These are phyloP conservation scores for Cocos nucifera DNA, from an alignment of 176 grass and related monocot genomes.

Conservation along the genomic window DNA sequence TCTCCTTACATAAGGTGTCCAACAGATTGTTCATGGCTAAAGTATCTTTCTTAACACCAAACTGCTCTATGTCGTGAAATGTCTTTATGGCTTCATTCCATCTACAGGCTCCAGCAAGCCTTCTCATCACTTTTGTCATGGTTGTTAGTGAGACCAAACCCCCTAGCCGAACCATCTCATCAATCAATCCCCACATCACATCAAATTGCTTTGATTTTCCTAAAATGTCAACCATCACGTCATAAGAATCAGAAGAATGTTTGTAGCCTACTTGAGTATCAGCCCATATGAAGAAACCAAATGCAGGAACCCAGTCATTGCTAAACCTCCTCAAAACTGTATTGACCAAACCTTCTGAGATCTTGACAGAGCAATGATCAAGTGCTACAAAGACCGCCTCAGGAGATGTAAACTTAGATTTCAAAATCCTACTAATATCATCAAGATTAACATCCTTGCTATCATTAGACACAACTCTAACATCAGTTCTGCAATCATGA, in stretches of 20 bases:
- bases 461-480: slow-evolving; percentile 10
- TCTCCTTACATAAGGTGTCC: slow-evolving; percentile 78
- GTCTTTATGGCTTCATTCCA: slow-evolving; percentile 55
- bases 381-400: slow-evolving; percentile 55
- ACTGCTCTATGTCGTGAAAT: slow-evolving; percentile 41
- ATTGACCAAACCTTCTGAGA: slow-evolving; percentile 34
- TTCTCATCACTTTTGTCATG: slow-evolving; percentile 80
- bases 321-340: slow-evolving; percentile 55
- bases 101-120: slow-evolving; percentile 46
- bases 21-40: slow-evolving; percentile 62
- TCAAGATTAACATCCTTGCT: slow-evolving; percentile 39
- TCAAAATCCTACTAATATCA: slow-evolving; percentile 38
- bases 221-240: slow-evolving; percentile 62
- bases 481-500: not conserved
- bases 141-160: slow-evolving; percentile 49
- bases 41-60: slow-evolving; percentile 64
- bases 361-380: slow-evolving; percentile 35
- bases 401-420: slow-evolving; percentile 35
- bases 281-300: slow-evolving; percentile 86
- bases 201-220: slow-evolving; percentile 70
- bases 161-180: slow-evolving; percentile 43
- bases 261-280: slow-evolving; percentile 33
- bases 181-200: slow-evolving; percentile 65
- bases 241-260: slow-evolving; percentile 37
- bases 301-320: slow-evolving; percentile 60